Evolutionary conservation across 805 yeast genomes (phyloP).

Genomic region (Komagataella populi): DNA sequence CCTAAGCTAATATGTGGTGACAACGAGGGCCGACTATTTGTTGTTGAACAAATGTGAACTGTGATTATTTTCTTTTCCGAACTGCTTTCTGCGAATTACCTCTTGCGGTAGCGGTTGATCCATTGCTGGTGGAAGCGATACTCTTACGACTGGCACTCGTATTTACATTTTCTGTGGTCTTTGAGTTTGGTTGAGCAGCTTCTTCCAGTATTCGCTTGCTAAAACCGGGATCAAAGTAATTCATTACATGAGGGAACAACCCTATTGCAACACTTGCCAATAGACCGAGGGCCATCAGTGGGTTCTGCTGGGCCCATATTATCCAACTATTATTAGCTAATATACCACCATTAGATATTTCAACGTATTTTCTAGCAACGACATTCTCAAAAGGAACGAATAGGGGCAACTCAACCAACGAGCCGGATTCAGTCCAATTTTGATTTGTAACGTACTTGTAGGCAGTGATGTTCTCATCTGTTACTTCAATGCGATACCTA

Average conservation of each 20-base stretch:
- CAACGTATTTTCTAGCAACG: conserved; percentile 7
- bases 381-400: conserved; percentile 3
- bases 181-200: conserved; percentile 2
- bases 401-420: not conserved
- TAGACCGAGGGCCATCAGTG: conserved; percentile 6
- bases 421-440: not conserved
- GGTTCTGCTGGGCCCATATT: conserved; percentile 6
- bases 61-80: not conserved
- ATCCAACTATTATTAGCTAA: not conserved
- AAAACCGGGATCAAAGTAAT: conserved; percentile 14
- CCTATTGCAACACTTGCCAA: conserved; percentile 5
- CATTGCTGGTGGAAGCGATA: not conserved
- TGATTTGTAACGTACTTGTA: not conserved
- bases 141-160: not conserved
- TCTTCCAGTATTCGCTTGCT: conserved; percentile 11
- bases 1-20: conserved; percentile 41
- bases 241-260: conserved; percentile 11
- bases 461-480: not conserved
- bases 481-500: not conserved
- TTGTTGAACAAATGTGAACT: conserved; percentile 1
- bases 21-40: conserved; percentile 32
- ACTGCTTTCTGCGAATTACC: not conserved
- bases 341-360: conserved; percentile 1
- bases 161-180: not conserved
- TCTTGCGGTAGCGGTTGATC: not conserved